phyloP scores from a whole-genome alignment of 192 early-diverging fungal genomes.

The Entophlyctis luteolus region DNA sequence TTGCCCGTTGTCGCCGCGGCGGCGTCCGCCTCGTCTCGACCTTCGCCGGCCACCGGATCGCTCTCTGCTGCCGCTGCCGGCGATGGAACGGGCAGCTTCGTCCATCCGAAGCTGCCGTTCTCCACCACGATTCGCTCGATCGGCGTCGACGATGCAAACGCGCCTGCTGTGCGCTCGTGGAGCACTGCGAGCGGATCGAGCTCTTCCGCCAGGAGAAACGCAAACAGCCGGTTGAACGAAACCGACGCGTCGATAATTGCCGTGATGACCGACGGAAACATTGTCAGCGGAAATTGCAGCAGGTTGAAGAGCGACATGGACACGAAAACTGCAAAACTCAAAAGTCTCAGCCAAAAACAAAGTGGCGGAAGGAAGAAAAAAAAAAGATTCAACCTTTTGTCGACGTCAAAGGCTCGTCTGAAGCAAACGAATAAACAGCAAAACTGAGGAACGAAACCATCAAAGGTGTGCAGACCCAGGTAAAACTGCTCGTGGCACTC shows the following conservation, averaged over 20 bases:
- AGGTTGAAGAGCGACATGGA: conserved; percentile 89
- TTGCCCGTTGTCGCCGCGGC: conserved; percentile 33
- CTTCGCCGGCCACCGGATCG: conserved; percentile 35
- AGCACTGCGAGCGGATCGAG: conserved; percentile 65
- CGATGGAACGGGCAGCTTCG: conserved; percentile 1
- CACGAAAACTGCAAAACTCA: conserved; percentile 62
- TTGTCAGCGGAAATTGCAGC: conserved; percentile 79
- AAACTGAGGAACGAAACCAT: conserved; percentile 84
- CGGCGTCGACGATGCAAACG: not conserved
- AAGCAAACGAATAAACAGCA: conserved; percentile 65
- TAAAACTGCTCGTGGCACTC: conserved; percentile 67
- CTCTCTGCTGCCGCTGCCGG: conserved; percentile 26
- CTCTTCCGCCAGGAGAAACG: conserved; percentile 78
- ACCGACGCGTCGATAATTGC: conserved; percentile 77
- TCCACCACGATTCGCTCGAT: conserved; percentile 37
- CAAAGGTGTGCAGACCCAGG: conserved; percentile 81
- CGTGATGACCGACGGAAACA: conserved; percentile 79
- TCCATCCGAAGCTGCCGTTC: conserved; percentile 49
- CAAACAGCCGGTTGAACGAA: conserved; percentile 73
- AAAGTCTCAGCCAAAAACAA: not conserved
- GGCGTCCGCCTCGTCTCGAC: conserved; percentile 37
- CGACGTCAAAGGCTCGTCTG: conserved; percentile 57
- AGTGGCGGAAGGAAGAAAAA: not conserved
- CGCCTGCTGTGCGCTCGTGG: conserved; percentile 31
- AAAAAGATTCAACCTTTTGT: conserved; percentile 35